These are phyloP conservation scores for Telopea speciosissima DNA, from an alignment of 177 flowering plant species.

Conservation along the genomic window DNA sequence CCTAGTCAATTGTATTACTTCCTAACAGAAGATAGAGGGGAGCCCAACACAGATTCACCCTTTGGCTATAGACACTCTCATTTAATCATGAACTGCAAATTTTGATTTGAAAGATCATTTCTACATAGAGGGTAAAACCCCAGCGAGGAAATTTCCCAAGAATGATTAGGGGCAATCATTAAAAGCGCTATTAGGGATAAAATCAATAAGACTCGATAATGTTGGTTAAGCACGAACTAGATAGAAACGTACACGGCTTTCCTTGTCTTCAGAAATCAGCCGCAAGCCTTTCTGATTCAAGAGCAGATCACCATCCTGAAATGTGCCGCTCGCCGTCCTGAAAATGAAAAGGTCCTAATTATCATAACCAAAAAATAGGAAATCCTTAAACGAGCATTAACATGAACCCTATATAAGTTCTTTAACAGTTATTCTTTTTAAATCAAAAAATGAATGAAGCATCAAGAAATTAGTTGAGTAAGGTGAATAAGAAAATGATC, in stretches of 20 bases:
- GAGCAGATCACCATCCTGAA: slow-evolving; percentile 92
- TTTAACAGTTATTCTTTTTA: background rate
- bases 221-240: background rate
- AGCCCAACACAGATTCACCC: no score
- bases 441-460: background rate
- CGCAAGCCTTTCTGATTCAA: slow-evolving; percentile 87
- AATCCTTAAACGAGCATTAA: background rate
- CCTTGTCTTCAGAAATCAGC: slow-evolving; percentile 67
- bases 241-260: slow-evolving; percentile 44
- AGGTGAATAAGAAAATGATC: background rate
- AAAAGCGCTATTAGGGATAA: no score
- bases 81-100: background rate
- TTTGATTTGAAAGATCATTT: no score
- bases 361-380: background rate
- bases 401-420: background rate
- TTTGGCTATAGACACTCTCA: no score
- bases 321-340: slow-evolving; percentile 98
- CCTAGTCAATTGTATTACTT: no score
- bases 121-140: no score
- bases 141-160: no score
- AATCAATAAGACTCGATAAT: background rate
- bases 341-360: background rate
- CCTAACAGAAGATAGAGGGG: no score
- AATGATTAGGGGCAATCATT: no score
- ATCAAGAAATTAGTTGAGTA: background rate